Evolutionary conservation across 2,329 filamentous ascomycete species (phyloP).

Genomic region (Byssothecium circinans): DNA sequence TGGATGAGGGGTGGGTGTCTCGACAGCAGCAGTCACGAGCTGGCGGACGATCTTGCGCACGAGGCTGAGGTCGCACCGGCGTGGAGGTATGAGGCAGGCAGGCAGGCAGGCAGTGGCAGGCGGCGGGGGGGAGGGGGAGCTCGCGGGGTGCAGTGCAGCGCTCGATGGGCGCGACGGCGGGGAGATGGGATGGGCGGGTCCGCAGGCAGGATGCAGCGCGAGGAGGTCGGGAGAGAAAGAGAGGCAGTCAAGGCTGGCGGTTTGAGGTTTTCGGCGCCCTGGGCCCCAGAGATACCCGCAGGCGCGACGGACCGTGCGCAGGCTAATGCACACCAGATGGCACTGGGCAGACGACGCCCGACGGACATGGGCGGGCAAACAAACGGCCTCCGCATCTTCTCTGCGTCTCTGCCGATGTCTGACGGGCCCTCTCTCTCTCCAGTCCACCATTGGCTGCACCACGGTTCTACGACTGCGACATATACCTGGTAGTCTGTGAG

Average conservation of each 20-base stretch:
- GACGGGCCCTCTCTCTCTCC: too few relatives aligned
- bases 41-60: not conserved
- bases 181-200: constrained; percentile 18
- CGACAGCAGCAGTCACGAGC: not conserved
- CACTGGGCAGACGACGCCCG: not conserved
- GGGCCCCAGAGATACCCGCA: not conserved
- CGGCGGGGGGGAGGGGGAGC: too few relatives aligned
- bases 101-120: constrained; percentile 15
- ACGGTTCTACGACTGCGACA: too few relatives aligned
- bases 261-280: not conserved
- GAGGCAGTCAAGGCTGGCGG: not conserved
- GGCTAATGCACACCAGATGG: not conserved
- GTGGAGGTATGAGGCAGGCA: constrained; percentile 20
- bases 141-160: constrained; percentile 17
- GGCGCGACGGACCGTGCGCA: not conserved
- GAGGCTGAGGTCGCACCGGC: constrained; percentile 1
- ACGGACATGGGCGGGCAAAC: not conserved
- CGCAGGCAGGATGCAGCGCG: constrained; percentile 12
- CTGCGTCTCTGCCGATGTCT: too few relatives aligned
- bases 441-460: too few relatives aligned
- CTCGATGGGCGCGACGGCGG: constrained; percentile 26
- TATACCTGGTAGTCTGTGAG: too few relatives aligned
- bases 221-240: constrained; percentile 3
- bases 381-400: not conserved
- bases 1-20: not conserved